phyloP scores from a whole-genome alignment of 2,329 filamentous ascomycete species.

The Neopestalotiopsis sp. region DNA sequence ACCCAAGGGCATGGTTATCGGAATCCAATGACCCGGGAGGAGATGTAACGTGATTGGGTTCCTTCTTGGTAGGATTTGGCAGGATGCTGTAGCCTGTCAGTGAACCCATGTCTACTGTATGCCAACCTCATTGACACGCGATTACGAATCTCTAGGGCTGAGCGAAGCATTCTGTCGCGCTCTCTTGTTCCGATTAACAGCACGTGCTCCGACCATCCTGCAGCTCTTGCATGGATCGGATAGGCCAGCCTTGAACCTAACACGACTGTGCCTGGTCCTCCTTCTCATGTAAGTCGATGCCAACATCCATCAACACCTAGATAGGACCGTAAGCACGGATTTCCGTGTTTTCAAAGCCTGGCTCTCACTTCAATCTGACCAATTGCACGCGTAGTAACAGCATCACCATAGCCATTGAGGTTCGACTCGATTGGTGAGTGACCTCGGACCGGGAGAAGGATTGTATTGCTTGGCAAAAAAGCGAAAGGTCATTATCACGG shows the following conservation, averaged over 20 bases:
- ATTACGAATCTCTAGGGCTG: not conserved
- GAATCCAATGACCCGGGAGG: not conserved
- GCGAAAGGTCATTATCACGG: not conserved
- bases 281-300: not conserved
- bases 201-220: not conserved
- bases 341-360: not conserved
- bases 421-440: not conserved
- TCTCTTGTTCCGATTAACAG: not conserved
- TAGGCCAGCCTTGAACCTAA: too few species aligned
- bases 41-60: not conserved
- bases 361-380: not conserved
- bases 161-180: not conserved
- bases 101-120: not conserved
- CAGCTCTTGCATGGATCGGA: not conserved
- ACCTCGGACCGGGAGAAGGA: not conserved
- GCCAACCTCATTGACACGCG: not conserved
- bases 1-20: not conserved
- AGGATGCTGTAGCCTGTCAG: not conserved
- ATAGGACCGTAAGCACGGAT: not conserved
- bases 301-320: not conserved
- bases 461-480: not conserved
- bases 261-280: not conserved
- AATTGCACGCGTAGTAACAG: not conserved
- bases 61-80: not conserved
- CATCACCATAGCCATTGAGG: not conserved